These are phyloP conservation scores for Penicillium sp. DNA, from an alignment of 2,329 filamentous ascomycete genomes.

Conservation along the genomic window DNA sequence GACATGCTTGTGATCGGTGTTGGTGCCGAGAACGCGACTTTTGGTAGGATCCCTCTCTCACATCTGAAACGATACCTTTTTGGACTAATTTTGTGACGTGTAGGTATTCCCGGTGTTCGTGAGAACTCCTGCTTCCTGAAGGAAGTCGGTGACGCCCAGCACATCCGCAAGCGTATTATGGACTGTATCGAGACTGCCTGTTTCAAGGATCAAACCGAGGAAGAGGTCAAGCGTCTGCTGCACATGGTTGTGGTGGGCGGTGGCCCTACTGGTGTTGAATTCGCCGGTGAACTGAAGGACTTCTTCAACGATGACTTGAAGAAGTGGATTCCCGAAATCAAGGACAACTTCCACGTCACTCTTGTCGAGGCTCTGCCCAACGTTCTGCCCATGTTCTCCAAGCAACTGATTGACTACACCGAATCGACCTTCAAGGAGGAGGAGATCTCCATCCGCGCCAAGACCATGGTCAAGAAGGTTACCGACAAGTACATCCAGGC, in stretches of 20 bases:
- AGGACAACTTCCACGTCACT: conserved; percentile 92
- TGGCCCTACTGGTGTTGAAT: conserved; percentile 95
- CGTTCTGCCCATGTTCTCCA: conserved; percentile 93
- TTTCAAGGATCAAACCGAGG: conserved; percentile 89
- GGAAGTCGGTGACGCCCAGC: conserved; percentile 94
- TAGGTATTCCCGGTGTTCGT: conserved; percentile 82
- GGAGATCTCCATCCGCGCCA: conserved; percentile 94
- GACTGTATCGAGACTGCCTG: conserved; percentile 98
- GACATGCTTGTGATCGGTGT: conserved; percentile 98
- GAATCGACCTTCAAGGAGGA: conserved; percentile 99
- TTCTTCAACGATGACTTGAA: conserved; percentile 98
- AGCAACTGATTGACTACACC: conserved; percentile 98
- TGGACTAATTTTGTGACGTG: neutral
- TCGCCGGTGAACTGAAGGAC: conserved; percentile 95
- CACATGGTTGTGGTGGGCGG: conserved; percentile 97
- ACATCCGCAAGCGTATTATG: conserved; percentile 98
- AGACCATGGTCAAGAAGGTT: conserved; percentile 98
- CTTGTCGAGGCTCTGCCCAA: conserved; percentile 96
- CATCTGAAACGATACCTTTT: conserved; percentile 11
- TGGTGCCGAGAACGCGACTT: conserved; percentile 96
- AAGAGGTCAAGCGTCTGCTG: conserved; percentile 88
- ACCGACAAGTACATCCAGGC: conserved; percentile 91
- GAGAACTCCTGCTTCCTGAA: conserved; percentile 98
- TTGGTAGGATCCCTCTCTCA: conserved; percentile 58
- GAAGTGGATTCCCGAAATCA: conserved; percentile 96